These are phyloP conservation scores for Hordeum pubiflorum DNA, from an alignment of 202 grass and related monocot genomes.

Conservation along the genomic window DNA sequence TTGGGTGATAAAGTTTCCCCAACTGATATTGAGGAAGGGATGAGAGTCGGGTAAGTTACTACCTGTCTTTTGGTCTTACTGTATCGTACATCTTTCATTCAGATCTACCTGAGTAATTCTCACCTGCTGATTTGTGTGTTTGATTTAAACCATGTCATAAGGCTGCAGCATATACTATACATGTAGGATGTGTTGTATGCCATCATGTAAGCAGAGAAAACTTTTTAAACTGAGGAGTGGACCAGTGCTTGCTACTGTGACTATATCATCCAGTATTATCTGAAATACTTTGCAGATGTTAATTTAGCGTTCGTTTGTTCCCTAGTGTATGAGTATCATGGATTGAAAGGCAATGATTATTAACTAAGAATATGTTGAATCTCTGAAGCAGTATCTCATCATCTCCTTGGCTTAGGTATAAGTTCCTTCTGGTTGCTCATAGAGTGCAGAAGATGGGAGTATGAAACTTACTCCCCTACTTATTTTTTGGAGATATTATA, in stretches of 20 bases:
- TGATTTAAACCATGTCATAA: not conserved
- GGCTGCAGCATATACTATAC: not conserved
- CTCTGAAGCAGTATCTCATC: not conserved
- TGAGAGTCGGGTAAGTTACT: slow-evolving; percentile 75
- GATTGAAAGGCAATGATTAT: not conserved
- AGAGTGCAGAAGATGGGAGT: not conserved
- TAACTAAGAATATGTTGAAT: not conserved
- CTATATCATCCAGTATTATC: not conserved
- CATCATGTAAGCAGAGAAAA: not conserved
- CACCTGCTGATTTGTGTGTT: not conserved
- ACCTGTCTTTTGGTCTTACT: not conserved
- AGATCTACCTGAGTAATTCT: not conserved
- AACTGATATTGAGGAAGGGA: slow-evolving; percentile 97
- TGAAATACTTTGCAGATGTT: not conserved
- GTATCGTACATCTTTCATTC: not conserved
- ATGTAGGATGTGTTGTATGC: not conserved
- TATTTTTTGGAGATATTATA: not conserved
- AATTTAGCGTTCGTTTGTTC: not conserved
- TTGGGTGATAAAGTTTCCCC: slow-evolving; percentile 91
- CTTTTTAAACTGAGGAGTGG: not conserved
- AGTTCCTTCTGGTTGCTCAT: not conserved
- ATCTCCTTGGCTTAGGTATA: not conserved
- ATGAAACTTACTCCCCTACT: not conserved
- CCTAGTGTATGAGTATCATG: not conserved
- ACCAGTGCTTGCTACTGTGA: not conserved